A percentile compares a stretch with the other conserved stretches of the same genome.
These are phyloP conservation scores for Trichoderma pleuroti DNA, from an alignment of 2,329 filamentous ascomycete species.

Conservation along the genomic window DNA sequence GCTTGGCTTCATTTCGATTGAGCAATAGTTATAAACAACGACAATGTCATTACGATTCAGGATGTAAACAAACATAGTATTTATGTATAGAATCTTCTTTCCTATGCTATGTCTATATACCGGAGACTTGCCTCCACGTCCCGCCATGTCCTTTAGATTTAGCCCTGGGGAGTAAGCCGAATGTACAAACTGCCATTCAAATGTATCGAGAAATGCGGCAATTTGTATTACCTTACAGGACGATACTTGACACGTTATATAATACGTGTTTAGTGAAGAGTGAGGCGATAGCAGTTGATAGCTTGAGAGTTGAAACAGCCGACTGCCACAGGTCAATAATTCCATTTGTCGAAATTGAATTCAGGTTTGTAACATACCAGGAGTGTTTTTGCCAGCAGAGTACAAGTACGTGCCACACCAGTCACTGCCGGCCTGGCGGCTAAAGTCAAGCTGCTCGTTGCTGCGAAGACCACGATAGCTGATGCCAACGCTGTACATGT, in stretches of 20 bases:
- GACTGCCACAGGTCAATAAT: neutral
- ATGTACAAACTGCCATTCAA: neutral
- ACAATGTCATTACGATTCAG: neutral
- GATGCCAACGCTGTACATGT: constrained; percentile 23
- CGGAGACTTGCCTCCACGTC: neutral
- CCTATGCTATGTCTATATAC: neutral
- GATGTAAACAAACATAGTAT: neutral
- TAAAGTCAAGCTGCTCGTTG: constrained; percentile 24
- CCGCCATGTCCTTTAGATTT: neutral
- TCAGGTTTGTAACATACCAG: neutral
- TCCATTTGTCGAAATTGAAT: neutral
- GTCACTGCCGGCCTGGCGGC: constrained; percentile 18
- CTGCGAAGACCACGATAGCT: constrained; percentile 21
- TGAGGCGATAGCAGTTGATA: constrained; percentile 28
- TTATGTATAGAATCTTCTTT: neutral
- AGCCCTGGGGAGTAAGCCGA: neutral
- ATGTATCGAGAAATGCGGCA: neutral
- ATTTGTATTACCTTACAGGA: neutral
- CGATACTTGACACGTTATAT: neutral
- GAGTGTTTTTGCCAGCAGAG: constrained; percentile 3
- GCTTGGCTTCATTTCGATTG: accelerated
- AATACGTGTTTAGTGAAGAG: constrained; percentile 23
- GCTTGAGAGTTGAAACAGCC: constrained; percentile 21
- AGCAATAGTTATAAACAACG: neutral
- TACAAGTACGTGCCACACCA: constrained; percentile 21